phyloP scores from a whole-genome alignment of 2,329 filamentous ascomycete species.

The Venturia pyrina region DNA sequence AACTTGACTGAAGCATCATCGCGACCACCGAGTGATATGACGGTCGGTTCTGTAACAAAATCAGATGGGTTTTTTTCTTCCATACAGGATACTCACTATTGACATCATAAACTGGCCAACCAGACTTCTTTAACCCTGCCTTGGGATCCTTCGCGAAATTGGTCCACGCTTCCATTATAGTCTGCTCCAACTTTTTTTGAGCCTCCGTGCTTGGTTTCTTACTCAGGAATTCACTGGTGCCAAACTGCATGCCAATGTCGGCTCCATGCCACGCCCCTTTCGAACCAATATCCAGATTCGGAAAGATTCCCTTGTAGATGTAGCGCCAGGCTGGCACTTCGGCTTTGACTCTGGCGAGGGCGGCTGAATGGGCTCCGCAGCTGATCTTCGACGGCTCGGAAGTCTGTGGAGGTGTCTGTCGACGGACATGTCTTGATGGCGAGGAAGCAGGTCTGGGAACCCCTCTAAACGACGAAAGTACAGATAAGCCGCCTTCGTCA shows the following conservation, averaged over 20 bases:
- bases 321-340: conserved; percentile 11
- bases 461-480: neutral
- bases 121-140: conserved; percentile 5
- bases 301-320: conserved; percentile 3
- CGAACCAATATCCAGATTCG: conserved; percentile 1
- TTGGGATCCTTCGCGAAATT: conserved; percentile 13
- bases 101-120: conserved; percentile 11
- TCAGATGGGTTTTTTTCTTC: neutral
- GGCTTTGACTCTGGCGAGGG: neutral
- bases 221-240: conserved; percentile 3
- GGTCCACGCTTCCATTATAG: conserved; percentile 7
- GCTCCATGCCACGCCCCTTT: conserved; percentile 11
- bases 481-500: neutral
- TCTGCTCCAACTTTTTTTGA: conserved; percentile 1
- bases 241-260: conserved; percentile 7
- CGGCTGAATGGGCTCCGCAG: neutral
- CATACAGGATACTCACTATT: conserved; percentile 1
- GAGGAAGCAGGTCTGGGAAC: neutral
- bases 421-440: neutral
- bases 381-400: neutral
- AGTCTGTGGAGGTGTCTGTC: neutral
- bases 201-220: neutral
- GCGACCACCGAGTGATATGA: neutral
- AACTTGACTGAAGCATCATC: conserved; percentile 3
- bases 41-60: neutral